Evolutionary conservation across 805 yeast genomes (phyloP), one percentile per base, ranked within the genome.

Genomic region (Nakazawaea ishiwadae): DNA sequence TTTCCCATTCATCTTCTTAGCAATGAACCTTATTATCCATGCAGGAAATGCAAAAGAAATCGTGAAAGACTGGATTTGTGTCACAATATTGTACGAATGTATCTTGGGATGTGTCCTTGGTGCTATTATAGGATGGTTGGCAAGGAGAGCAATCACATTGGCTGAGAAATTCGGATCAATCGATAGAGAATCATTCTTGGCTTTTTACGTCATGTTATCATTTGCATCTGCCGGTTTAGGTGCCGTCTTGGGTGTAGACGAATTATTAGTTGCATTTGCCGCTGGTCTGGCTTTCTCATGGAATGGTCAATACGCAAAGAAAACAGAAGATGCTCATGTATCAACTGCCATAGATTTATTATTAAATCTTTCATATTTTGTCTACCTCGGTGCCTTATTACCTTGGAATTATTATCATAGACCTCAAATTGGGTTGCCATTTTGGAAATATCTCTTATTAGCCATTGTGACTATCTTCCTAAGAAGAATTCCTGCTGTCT

Each of bases 211-310:
- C 48, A 69, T 79, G 60, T 49, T 73, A 47, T 71, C 85, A 42
- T 60, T 71, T 60, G 58, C 75, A 54, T 75, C 81, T 53, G 75
- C 81, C 37, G 76, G 90, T 47, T 53, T 79, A 59, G 73, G 89
- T 50, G 60, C 86, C 7, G 68, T 81, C 59, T 55, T 82, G 31
- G 89, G 88, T 15, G 75, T 79, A 14, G 89, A 82, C 58, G 89
- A 82, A 54, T 69, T 82, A 43, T 65, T 82, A 36, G 85, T 81
- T 4, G 79, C 87, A 9, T 83, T 82, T 55, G 76, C 82, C 5
- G 88, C 87, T 1, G 89, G 89, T 19, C 73, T 83, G 2, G 75
- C 82, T 0, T 80, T 83, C 54, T 77, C 84, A 4, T 82, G 89
- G 89, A 79, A 79, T 54, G 88, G 86, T 18, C 77, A 76, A 60